Conservation (phyloP, 805 yeast species). For the Sugiyamaella qingdaonensis region DNA sequence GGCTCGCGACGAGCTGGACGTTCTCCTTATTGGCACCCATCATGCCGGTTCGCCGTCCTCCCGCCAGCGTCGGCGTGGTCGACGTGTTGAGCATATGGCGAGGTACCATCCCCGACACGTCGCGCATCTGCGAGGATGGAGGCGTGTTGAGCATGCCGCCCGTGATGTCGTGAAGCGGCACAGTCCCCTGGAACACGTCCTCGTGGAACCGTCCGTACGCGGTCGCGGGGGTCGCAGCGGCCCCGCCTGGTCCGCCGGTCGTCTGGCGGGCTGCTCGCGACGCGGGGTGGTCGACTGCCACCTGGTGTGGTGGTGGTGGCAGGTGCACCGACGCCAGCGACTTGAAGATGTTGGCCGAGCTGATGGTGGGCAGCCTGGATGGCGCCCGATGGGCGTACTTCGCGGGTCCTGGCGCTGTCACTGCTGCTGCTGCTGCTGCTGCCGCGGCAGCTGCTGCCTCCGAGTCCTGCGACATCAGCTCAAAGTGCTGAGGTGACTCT, state of each 20-base stretch:
- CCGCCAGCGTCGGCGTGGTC: constrained; percentile 1
- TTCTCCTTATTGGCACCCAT: constrained; percentile 8
- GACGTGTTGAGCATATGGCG: neutral
- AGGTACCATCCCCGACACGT: neutral
- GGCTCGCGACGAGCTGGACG: neutral
- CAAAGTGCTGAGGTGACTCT: neutral
- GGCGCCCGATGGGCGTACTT: neutral
- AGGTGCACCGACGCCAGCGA: constrained; percentile 39
- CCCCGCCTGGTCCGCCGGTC: neutral
- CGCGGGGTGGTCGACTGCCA: constrained; percentile 1
- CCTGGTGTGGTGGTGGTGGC: constrained; percentile 38
- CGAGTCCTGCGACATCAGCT: constrained; percentile 1
- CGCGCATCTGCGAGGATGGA: constrained; percentile 20
- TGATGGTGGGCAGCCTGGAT: constrained; percentile 11
- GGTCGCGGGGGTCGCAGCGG: neutral
- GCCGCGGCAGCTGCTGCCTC: constrained; percentile 7
- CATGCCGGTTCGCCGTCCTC: neutral
- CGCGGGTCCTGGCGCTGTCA: neutral
- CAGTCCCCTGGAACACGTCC: neutral
- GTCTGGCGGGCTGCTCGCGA: constrained; percentile 2
- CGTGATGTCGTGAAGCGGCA: constrained; percentile 13
- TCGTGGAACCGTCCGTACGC: neutral
- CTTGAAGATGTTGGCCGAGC: constrained; percentile 30
- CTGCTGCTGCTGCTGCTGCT: constrained; percentile 8
- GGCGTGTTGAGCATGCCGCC: constrained; percentile 20